These are phyloP conservation scores for Anthracocystis setariae DNA, from an alignment of 1,284 basidiomycete genomes.

Conservation along the genomic window DNA sequence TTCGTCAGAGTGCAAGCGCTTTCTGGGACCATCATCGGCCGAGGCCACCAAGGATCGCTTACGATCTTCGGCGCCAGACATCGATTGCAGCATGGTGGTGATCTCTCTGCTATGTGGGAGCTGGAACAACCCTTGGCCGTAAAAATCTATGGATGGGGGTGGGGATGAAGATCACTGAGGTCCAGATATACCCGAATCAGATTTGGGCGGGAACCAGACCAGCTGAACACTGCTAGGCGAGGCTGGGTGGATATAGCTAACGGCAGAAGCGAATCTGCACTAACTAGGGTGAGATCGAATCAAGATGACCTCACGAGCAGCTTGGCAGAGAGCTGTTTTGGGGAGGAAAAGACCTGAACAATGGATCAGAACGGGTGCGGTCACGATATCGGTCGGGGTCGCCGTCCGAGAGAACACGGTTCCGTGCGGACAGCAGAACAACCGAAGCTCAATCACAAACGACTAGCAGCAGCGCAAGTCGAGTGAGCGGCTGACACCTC, in stretches of 20 bases:
- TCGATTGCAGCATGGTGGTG: conserved; percentile 37
- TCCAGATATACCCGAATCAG: too few species aligned
- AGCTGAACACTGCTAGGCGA: not conserved
- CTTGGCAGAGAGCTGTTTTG: too few species aligned
- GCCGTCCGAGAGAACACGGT: not conserved
- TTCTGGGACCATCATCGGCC: conserved; percentile 33
- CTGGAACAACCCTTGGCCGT: not conserved
- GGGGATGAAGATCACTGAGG: not conserved
- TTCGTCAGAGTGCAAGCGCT: conserved; percentile 44
- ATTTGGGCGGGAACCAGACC: not conserved
- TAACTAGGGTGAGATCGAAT: too few species aligned
- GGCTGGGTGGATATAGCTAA: not conserved
- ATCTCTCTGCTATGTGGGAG: not conserved
- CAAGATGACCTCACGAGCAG: too few species aligned
- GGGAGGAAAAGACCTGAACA: too few species aligned
- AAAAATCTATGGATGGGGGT: not conserved
- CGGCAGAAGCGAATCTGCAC: not conserved
- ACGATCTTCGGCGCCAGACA: conserved; percentile 48
- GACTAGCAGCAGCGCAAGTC: conserved; percentile 9
- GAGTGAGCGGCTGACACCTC: not conserved
- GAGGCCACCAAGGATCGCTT: conserved; percentile 48
- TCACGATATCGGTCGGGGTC: not conserved
- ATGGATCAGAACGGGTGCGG: too few species aligned
- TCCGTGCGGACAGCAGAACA: not conserved
- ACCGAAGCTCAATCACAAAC: conserved; percentile 5